Percentiles rank a stretch among this genome's conserved stretches.
Conservation (phyloP, 1,284 basidiomycete genomes). For the Athelia sp. region DNA sequence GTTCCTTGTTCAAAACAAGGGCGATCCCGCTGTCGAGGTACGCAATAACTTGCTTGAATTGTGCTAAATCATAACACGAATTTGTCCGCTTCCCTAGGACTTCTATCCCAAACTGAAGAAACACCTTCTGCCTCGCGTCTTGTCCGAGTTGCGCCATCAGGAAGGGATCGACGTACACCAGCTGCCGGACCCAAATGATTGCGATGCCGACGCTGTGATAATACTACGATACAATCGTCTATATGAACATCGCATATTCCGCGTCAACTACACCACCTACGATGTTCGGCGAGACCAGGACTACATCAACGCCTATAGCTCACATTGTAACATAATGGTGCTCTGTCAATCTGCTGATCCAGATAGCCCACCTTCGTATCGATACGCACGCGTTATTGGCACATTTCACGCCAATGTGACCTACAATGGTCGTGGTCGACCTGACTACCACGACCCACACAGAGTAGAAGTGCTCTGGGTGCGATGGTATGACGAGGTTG, state of each 20-base stretch:
- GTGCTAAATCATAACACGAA: no score
- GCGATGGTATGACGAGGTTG: conserved; percentile 10
- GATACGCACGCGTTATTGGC: conserved; percentile 11
- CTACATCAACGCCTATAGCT: conserved; percentile 4
- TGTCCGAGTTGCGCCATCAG: not conserved
- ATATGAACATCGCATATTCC: conserved; percentile 11
- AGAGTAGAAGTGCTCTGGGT: conserved; percentile 12
- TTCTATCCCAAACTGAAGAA: conserved; percentile 24
- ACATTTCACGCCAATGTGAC: conserved; percentile 2
- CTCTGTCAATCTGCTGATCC: conserved; percentile 9
- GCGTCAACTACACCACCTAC: conserved; percentile 18
- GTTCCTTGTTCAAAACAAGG: conserved; percentile 3
- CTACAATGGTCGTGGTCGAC: not conserved
- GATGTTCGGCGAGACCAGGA: conserved; percentile 9
- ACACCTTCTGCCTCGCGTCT: conserved; percentile 18
- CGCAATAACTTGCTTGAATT: no score
- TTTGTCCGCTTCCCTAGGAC: conserved; percentile 10
- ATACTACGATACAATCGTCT: conserved; percentile 8
- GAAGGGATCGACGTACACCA: conserved; percentile 1
- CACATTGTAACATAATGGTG: conserved; percentile 14
- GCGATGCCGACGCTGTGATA: conserved; percentile 15
- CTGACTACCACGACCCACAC: not conserved
- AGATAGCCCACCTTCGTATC: conserved; percentile 4
- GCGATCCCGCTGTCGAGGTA: conserved; percentile 7
- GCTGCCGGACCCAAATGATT: conserved; percentile 15